Evolutionary conservation across 257 asterid species (phyloP).

Genomic region (Solanum dulcamara): DNA sequence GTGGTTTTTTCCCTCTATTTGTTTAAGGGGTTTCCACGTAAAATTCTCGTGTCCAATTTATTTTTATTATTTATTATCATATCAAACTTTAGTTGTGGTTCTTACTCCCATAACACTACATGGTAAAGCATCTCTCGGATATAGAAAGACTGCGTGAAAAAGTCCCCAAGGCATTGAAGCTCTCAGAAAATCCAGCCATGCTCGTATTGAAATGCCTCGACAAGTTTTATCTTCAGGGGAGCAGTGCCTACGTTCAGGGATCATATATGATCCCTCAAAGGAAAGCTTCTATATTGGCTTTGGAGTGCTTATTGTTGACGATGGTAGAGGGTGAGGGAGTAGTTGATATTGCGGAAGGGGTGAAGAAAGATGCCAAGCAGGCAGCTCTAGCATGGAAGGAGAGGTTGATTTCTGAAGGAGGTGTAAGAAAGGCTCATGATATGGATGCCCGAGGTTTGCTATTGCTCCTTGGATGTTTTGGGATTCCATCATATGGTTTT

Average conservation of each 20-base stretch:
- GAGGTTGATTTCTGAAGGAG: conserved; percentile 65
- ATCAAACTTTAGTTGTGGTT: no score
- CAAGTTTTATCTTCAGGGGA: conserved; percentile 72
- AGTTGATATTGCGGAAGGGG: conserved; percentile 21
- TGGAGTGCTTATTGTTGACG: conserved; percentile 73
- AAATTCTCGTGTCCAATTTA: no score
- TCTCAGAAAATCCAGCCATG: conserved; percentile 39
- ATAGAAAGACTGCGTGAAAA: conserved; percentile 39
- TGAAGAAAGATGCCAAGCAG: conserved; percentile 43
- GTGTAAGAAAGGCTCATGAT: conserved; percentile 34
- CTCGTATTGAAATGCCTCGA: conserved; percentile 57
- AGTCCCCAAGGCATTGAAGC: conserved; percentile 54
- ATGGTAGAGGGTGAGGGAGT: not conserved
- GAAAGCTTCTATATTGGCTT: conserved; percentile 51
- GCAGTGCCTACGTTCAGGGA: not conserved
- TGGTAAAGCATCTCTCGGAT: conserved; percentile 22
- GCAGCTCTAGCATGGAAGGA: conserved; percentile 66
- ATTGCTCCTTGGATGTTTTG: conserved; percentile 60
- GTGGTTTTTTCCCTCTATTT: no score
- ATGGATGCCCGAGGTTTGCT: conserved; percentile 76
- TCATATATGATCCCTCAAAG: conserved; percentile 5
- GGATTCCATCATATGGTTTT: conserved; percentile 39
- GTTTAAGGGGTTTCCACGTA: no score
- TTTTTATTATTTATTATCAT: no score
- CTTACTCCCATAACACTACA: no score